Conservation (phyloP, 768 basidiomycete genomes). For the Psilocybe cyanescens region DNA sequence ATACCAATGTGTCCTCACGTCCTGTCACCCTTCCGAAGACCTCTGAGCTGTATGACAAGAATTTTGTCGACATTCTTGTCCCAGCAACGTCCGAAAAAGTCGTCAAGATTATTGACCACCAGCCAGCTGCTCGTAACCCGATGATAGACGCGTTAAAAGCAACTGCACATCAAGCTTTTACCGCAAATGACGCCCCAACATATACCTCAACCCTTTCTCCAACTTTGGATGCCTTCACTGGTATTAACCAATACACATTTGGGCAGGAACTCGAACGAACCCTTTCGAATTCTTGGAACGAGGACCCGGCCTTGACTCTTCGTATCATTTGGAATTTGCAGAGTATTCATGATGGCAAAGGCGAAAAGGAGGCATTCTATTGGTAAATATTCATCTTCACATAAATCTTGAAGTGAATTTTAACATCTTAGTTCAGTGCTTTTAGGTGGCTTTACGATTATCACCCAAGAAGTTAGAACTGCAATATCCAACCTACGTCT, state of each 20-base stretch:
- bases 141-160: slow-evolving; percentile 60
- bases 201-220: slow-evolving; percentile 53
- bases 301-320: slow-evolving; percentile 61
- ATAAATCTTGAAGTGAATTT: neutral
- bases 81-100: slow-evolving; percentile 27
- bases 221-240: slow-evolving; percentile 62
- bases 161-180: slow-evolving; percentile 44
- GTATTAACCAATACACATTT: slow-evolving; percentile 31
- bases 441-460: slow-evolving; percentile 73
- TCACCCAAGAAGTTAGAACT: slow-evolving; percentile 57
- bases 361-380: slow-evolving; percentile 65
- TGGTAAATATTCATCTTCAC: slow-evolving; percentile 32
- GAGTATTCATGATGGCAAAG: slow-evolving; percentile 74
- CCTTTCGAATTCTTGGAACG: slow-evolving; percentile 57
- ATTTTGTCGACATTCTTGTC: slow-evolving; percentile 56
- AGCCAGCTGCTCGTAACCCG: slow-evolving; percentile 31
- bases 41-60: slow-evolving; percentile 55
- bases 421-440: slow-evolving; percentile 33
- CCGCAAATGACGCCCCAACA: slow-evolving; percentile 54
- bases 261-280: slow-evolving; percentile 30
- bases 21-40: slow-evolving; percentile 53
- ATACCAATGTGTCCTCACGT: slow-evolving; percentile 29
- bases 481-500: slow-evolving; percentile 62
- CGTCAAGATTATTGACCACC: neutral
- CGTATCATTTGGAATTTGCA: slow-evolving; percentile 69